Percentiles rank a stretch among this genome's conserved stretches.
phyloP scores from a whole-genome alignment of 2,329 filamentous ascomycete species.

The Aspergillus piperis region DNA sequence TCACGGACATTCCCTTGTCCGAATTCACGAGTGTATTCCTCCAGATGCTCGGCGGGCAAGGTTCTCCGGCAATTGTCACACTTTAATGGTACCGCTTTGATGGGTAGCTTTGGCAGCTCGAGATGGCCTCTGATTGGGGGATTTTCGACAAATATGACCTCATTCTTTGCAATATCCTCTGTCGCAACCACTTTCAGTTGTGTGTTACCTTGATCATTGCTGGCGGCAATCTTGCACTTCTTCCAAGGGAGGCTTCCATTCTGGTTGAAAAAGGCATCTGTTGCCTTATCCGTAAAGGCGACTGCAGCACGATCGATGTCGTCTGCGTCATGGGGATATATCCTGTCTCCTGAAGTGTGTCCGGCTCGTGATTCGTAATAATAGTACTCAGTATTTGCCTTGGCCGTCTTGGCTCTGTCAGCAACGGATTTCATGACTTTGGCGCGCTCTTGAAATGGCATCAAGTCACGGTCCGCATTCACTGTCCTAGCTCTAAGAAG shows the following conservation, averaged over 20 bases:
- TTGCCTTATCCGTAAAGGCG: constrained; percentile 20
- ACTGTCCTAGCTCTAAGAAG: constrained; percentile 16
- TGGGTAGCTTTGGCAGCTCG: constrained; percentile 7
- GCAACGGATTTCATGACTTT: constrained; percentile 17
- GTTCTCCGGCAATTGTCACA: neutral
- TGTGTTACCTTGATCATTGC: neutral
- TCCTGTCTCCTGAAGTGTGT: neutral
- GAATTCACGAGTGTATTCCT: neutral
- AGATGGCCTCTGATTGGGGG: constrained; percentile 40
- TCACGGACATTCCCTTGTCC: neutral
- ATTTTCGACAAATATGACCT: constrained; percentile 36
- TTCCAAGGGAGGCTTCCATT: constrained; percentile 15
- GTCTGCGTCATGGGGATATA: constrained; percentile 31
- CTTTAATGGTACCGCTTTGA: neutral
- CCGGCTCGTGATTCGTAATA: neutral
- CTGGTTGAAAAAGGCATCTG: constrained; percentile 24
- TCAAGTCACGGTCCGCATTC: constrained; percentile 14
- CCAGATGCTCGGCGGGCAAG: neutral
- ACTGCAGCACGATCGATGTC: constrained; percentile 24
- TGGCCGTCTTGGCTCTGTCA: no score
- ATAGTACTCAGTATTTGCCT: neutral
- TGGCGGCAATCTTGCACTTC: constrained; percentile 14
- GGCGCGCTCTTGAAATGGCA: neutral
- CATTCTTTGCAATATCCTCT: constrained; percentile 24
- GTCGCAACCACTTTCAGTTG: constrained; percentile 31